Conservation (phyloP, 192 early-diverging fungal genomes). For the Podila clonocystis region DNA sequence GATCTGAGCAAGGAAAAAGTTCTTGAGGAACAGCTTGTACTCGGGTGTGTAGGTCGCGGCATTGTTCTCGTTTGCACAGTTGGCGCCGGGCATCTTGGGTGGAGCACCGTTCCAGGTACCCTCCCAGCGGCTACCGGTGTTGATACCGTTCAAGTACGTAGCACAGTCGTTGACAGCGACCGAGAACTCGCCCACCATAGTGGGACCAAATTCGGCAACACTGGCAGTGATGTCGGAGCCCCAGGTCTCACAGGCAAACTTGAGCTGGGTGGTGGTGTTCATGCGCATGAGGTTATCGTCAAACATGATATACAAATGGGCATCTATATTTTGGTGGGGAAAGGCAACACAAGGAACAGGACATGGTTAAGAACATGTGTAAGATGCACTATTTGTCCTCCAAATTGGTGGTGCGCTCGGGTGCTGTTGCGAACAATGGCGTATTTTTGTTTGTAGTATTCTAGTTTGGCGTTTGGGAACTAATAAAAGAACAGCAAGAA, state of each 20-base stretch:
- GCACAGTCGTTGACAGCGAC: slow-evolving; percentile 78
- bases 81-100: slow-evolving; percentile 60
- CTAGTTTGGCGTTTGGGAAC: too few relatives aligned
- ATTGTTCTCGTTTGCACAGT: slow-evolving; percentile 59
- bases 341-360: too few relatives aligned
- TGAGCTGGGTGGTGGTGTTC: slow-evolving; percentile 26
- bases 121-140: slow-evolving; percentile 66
- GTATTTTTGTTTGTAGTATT: too few relatives aligned
- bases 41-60: slow-evolving; percentile 55
- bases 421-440: too few relatives aligned
- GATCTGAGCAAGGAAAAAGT: slow-evolving; percentile 67
- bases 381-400: not conserved
- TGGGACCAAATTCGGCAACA: slow-evolving; percentile 56
- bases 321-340: slow-evolving; percentile 33
- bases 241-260: slow-evolving; percentile 42
- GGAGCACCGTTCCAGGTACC: slow-evolving; percentile 58
- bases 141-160: slow-evolving; percentile 75
- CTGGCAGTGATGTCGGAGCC: slow-evolving; percentile 9
- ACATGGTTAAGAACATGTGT: not conserved
- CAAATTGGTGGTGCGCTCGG: too few relatives aligned
- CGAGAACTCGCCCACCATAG: slow-evolving; percentile 80
- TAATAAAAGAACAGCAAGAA: not conserved
- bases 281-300: slow-evolving; percentile 47
- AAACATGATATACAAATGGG: slow-evolving; percentile 60
- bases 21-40: slow-evolving; percentile 59